Evolutionary conservation across 2,329 filamentous ascomycete species (phyloP).

Genomic region (Colletotrichum orbiculare): DNA sequence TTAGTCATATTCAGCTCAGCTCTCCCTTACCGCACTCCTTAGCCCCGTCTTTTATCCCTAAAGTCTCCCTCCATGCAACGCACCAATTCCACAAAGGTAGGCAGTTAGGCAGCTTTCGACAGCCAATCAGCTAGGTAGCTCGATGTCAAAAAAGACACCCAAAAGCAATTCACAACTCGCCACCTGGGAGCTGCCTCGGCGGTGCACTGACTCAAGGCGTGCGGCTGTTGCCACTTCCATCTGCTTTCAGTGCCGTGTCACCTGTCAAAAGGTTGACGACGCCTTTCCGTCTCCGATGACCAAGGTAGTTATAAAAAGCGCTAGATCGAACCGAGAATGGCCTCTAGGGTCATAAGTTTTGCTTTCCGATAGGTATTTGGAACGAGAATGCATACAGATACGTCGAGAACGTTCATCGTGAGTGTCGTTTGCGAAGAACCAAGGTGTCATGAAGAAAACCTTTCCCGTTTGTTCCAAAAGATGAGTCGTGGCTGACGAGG

Average conservation of each 20-base stretch:
- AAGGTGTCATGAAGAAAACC: slow-evolving; percentile 36
- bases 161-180: background rate
- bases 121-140: too few relatives aligned
- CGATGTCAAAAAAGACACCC: too few relatives aligned
- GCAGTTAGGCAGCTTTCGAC: background rate
- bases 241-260: too few relatives aligned
- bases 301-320: background rate
- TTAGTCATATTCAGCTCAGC: slow-evolving; percentile 36
- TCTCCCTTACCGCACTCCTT: slow-evolving; percentile 26
- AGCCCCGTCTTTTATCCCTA: slow-evolving; percentile 24
- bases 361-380: slow-evolving; percentile 21
- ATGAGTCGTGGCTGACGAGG: slow-evolving; percentile 41
- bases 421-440: slow-evolving; percentile 36
- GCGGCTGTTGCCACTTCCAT: too few relatives aligned
- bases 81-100: background rate
- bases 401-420: slow-evolving; percentile 36
- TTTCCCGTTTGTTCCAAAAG: slow-evolving; percentile 42
- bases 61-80: slow-evolving; percentile 16
- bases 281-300: too few relatives aligned
- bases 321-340: slow-evolving; percentile 4
- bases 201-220: background rate
- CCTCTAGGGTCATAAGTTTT: slow-evolving; percentile 25
- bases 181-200: slow-evolving; percentile 12
- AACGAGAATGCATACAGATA: slow-evolving; percentile 34
- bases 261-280: too few relatives aligned